phyloP scores from a whole-genome alignment of 2,329 filamentous ascomycete genomes.

The Verticillium isaacii region DNA sequence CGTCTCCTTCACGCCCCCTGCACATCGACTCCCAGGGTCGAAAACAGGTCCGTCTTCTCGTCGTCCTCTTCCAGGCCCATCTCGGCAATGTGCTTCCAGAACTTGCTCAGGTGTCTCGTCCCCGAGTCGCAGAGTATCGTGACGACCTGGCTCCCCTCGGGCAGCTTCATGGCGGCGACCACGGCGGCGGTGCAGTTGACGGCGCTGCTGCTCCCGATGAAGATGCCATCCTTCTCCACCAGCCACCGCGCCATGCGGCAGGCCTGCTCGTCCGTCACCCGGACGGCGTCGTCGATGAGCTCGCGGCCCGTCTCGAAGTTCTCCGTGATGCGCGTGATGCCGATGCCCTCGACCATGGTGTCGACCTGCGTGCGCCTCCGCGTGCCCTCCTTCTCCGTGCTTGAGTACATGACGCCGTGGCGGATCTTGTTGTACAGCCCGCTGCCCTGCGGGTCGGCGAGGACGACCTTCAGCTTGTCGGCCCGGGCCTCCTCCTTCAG shows the following conservation, averaged over 20 bases:
- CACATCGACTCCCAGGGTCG: slow-evolving; percentile 40
- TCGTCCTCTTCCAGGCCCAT: slow-evolving; percentile 60
- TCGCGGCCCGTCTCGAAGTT: slow-evolving; percentile 88
- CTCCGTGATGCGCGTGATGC: slow-evolving; percentile 87
- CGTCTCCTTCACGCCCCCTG: background rate
- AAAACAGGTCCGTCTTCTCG: slow-evolving; percentile 42
- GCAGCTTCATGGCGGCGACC: slow-evolving; percentile 59
- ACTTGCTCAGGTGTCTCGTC: slow-evolving; percentile 77
- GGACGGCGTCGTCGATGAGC: slow-evolving; percentile 83
- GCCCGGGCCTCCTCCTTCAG: slow-evolving; percentile 66
- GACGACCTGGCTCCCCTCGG: slow-evolving; percentile 62
- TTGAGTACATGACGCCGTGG: slow-evolving; percentile 92
- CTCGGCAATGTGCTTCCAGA: slow-evolving; percentile 70
- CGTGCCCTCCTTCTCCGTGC: slow-evolving; percentile 86
- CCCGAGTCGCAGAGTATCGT: slow-evolving; percentile 83
- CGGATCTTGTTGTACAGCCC: slow-evolving; percentile 89
- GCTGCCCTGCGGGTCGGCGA: slow-evolving; percentile 92
- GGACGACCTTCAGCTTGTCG: slow-evolving; percentile 62
- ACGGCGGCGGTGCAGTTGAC: slow-evolving; percentile 89
- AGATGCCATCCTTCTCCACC: slow-evolving; percentile 92
- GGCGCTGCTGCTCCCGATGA: slow-evolving; percentile 90
- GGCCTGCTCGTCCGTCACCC: slow-evolving; percentile 84
- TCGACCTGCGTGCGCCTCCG: slow-evolving; percentile 87
- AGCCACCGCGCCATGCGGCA: slow-evolving; percentile 93
- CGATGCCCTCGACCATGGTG: slow-evolving; percentile 92